Percentiles rank a stretch among this genome's conserved stretches.
Evolutionary conservation across 148 eudicot species (phyloP).

Genomic region (Rhododendron simsii): DNA sequence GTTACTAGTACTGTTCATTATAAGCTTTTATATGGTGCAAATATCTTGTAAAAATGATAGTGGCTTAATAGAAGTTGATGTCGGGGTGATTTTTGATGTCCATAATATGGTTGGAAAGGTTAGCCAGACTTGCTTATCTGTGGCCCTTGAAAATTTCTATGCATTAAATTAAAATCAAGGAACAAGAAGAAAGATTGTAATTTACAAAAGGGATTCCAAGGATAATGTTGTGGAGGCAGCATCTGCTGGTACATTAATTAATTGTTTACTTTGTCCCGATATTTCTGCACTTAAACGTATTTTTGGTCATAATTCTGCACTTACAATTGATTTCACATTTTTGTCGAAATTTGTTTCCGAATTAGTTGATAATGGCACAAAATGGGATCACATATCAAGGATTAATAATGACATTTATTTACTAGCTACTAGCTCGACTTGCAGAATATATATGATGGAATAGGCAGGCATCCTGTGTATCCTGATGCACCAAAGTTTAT

Average conservation of each 20-base stretch:
- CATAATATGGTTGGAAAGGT: constrained; percentile 30
- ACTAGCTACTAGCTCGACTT: too few species aligned
- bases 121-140: constrained; percentile 33
- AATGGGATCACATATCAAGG: too few species aligned
- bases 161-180: constrained; percentile 19
- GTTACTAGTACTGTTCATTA: background rate
- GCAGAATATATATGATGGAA: too few species aligned
- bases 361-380: too few species aligned
- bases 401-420: too few species aligned
- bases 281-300: too few species aligned
- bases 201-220: constrained; percentile 40
- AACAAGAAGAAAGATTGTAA: constrained; percentile 29
- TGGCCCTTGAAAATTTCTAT: constrained; percentile 58
- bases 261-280: too few species aligned
- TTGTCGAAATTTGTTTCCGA: too few species aligned
- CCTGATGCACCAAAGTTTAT: too few species aligned
- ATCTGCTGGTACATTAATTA: constrained; percentile 29
- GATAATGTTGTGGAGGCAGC: constrained; percentile 36
- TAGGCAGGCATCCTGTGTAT: too few species aligned
- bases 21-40: background rate
- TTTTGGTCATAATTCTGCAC: too few species aligned
- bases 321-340: too few species aligned
- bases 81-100: constrained; percentile 46
- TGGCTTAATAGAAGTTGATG: constrained; percentile 21
- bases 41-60: background rate